These are phyloP conservation scores for Chamaecrista fasciculata DNA, from an alignment of 306 rosid species.

Conservation along the genomic window DNA sequence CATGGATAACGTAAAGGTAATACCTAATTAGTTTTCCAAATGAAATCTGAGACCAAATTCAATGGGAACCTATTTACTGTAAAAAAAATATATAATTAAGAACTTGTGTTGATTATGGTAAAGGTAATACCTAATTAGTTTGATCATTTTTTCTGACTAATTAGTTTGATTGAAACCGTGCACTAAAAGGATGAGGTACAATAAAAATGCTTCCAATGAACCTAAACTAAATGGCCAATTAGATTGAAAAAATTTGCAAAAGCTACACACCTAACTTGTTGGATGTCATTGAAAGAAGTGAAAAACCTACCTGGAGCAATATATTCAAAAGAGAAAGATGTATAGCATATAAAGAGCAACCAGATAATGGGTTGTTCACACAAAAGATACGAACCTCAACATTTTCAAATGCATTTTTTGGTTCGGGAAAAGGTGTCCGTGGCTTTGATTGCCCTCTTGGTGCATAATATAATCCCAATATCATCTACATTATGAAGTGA, in stretches of 20 bases:
- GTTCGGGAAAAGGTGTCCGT: conserved; percentile 52
- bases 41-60: too few species aligned
- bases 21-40: too few species aligned
- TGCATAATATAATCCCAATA: conserved; percentile 61
- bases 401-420: conserved; percentile 60
- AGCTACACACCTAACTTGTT: background rate
- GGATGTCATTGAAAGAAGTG: background rate
- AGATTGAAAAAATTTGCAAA: conserved; percentile 13
- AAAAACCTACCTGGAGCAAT: conserved; percentile 84
- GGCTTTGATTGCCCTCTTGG: conserved; percentile 51
- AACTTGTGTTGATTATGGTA: too few species aligned
- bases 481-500: conserved; percentile 48
- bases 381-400: conserved; percentile 77
- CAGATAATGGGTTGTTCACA: conserved; percentile 1
- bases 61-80: too few species aligned
- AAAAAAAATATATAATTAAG: too few species aligned
- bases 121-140: too few species aligned
- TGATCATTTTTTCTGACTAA: too few species aligned
- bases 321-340: conserved; percentile 56
- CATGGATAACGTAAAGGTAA: too few species aligned
- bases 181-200: background rate
- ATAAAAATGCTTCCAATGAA: background rate
- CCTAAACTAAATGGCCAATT: conserved; percentile 10
- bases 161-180: too few species aligned
- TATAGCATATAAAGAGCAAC: background rate